These are phyloP conservation scores for Mycosphaerella sp. DNA, from an alignment of 2,329 filamentous ascomycete genomes.

Conservation along the genomic window DNA sequence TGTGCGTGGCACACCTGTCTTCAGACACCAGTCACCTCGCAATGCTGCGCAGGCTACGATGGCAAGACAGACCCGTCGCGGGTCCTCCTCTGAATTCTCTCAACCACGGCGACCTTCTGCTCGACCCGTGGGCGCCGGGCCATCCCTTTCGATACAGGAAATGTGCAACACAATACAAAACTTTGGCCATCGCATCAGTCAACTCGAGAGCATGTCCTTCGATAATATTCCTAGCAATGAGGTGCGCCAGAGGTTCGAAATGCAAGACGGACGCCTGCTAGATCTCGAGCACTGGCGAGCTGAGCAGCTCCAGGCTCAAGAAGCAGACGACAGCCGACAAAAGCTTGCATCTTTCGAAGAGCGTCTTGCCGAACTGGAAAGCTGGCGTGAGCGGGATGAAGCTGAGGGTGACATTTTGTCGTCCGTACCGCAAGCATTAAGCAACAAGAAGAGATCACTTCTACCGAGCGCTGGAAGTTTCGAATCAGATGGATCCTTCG, in stretches of 20 bases:
- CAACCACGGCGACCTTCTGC: slow-evolving; percentile 7
- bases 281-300: slow-evolving; percentile 56
- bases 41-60: slow-evolving; percentile 5
- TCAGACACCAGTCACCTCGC: slow-evolving; percentile 14
- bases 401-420: slow-evolving; percentile 28
- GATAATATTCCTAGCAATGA: slow-evolving; percentile 61
- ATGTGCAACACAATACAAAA: slow-evolving; percentile 46
- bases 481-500: slow-evolving; percentile 36
- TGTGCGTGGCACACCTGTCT: slow-evolving; percentile 38
- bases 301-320: slow-evolving; percentile 25
- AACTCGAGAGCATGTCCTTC: slow-evolving; percentile 65
- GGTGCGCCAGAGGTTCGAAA: slow-evolving; percentile 61
- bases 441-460: slow-evolving; percentile 31
- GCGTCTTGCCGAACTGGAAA: slow-evolving; percentile 62
- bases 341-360: slow-evolving; percentile 45
- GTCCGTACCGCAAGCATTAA: slow-evolving; percentile 27
- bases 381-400: slow-evolving; percentile 32
- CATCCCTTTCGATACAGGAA: slow-evolving; percentile 38
- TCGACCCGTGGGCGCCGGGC: slow-evolving; percentile 13
- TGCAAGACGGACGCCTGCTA: slow-evolving; percentile 59
- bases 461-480: slow-evolving; percentile 37
- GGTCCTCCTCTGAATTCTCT: slow-evolving; percentile 3
- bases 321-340: slow-evolving; percentile 37
- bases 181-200: slow-evolving; percentile 56
- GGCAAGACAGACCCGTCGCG: slow-evolving; percentile 1